Base-by-base conservation (phyloP, 768 basidiomycete species). In the Brasilioporus rufonigricans region DNA sequence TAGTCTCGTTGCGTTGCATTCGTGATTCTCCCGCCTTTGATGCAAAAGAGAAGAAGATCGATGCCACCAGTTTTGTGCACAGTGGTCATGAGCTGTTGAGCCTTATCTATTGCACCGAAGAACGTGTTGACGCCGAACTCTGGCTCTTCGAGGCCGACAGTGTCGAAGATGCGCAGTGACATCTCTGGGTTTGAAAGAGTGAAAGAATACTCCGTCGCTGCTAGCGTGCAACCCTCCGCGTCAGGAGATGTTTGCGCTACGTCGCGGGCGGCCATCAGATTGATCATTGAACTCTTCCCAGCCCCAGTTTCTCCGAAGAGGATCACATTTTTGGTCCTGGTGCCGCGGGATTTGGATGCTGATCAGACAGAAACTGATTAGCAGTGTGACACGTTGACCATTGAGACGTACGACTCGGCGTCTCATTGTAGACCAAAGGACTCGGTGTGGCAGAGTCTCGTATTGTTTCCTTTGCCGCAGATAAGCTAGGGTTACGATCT, bases 11-110 rank as follows among this genome's bases (percentile, higher is more conserved):
- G 61, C 33, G 35, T 21, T 1, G 56, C 26, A 5, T 18, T 1
- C 0, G 61, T 62, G 33, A 62, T n/a, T 7, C 61, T 39, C 1
- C 44, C 45, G 1, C 21, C 45, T 16, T 47, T 33, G 26, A 62
- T 21, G 36, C 61, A 62, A 44, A 62, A 62, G 2, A 62, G 32
- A 18, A 62, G 52, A 23, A 62, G 56, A 19, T 62, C 52, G 39
- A 62, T 35, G 10, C 61, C 61, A 18, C 61, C 61, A 0, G 36
- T 29, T 8, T 36, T 0, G 6, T 48, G 41, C 7, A 62, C 12
- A 23, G 41, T 33, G 7, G 27, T n/a, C 11, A 62, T 5, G 18
- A 62, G 56, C 26, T 38, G 1, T 7, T 62, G 27, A 0, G 61
- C 60, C 41, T 26, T 43, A 14, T 43, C 41, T 26, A 43, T 16